These are phyloP conservation scores for Aristolochia contorta DNA, from an alignment of 164 flowering plant genomes.

Conservation along the genomic window DNA sequence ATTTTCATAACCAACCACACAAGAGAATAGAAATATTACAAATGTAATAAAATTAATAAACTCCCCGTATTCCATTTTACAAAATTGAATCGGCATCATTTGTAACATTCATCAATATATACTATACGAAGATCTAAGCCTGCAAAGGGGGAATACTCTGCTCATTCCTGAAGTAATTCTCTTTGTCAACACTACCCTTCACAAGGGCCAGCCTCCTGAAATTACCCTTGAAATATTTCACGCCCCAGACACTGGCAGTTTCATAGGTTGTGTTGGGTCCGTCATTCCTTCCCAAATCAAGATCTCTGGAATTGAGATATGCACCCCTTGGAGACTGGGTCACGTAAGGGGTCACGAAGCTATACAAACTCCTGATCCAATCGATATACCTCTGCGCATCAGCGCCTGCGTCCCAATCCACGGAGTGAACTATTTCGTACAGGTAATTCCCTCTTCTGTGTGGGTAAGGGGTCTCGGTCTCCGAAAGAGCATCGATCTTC, in stretches of 20 bases:
- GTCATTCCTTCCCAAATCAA: constrained; percentile 5
- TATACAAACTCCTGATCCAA: constrained; percentile 7
- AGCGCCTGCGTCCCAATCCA: constrained; percentile 6
- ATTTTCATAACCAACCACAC: too few species aligned
- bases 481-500: constrained; percentile 9
- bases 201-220: constrained; percentile 20
- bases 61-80: too few species aligned
- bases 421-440: constrained; percentile 7
- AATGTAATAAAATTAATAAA: too few species aligned
- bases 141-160: constrained; percentile 5
- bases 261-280: constrained; percentile 2
- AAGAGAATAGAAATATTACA: too few species aligned
- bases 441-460: constrained; percentile 13
- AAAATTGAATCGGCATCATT: too few species aligned
- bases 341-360: constrained; percentile 7
- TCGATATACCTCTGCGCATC: neutral
- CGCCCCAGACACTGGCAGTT: constrained; percentile 12
- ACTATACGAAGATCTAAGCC: constrained; percentile 7
- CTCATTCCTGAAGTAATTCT: constrained; percentile 13
- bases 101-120: too few species aligned
- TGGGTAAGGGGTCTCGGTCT: constrained; percentile 16
- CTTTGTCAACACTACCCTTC: constrained; percentile 18
- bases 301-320: constrained; percentile 10
- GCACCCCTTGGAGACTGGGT: constrained; percentile 9
- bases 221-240: constrained; percentile 17